Base-by-base conservation (phyloP, 164 flowering plant genomes). In the Cinnamomum chago region DNA sequence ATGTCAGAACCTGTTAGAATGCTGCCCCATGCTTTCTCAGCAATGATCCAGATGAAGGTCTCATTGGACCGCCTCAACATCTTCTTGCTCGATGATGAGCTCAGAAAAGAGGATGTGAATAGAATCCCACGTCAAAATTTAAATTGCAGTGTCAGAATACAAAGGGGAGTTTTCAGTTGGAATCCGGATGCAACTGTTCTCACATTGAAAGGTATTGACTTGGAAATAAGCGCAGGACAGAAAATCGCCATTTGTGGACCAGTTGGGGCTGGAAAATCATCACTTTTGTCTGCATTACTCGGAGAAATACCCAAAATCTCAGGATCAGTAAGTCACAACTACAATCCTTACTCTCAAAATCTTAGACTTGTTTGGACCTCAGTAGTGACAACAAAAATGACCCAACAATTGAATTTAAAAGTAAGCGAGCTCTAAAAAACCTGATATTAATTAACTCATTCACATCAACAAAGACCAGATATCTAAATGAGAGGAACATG, bases 221-320 rank as follows among this genome's bases (percentile, higher is more conserved):
- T 94, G 35, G 84, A 85, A 14, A 84, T 85, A 10, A 83, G 65
- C 71, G 11, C 30, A 58, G 91, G 91, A 25, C 80, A 95, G 76
- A 91, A 90, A 76, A 50, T 90, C 70, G 99, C 99, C 15, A 78
- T 95, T 40, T 91, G 97, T 71, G 99, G 99, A 2, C 87, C 91
- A 3, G 99, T 95, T 78, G 99, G 97, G 22, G 84, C 94, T 1
- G 97, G 99, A 33, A 95, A 95, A 76, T 95, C 99, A 30, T 89
- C 97, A 5, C 83, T 95, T 0, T 60, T 95, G 25, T 76, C 72
- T 79, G 92, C 97, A 2, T 75, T 95, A 62, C 94, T 95, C 9
- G 96, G 94, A 28, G 99, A 93, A 79, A 87, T 93, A 55, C 91
- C 92, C 0, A 89, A 85, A 75, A 35, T 82, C 15, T 83, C 92